A percentile compares a stretch with the other conserved stretches of the same genome.
phyloP scores from a whole-genome alignment of 2,329 filamentous ascomycete genomes.

The Sphaceloma murrayae region DNA sequence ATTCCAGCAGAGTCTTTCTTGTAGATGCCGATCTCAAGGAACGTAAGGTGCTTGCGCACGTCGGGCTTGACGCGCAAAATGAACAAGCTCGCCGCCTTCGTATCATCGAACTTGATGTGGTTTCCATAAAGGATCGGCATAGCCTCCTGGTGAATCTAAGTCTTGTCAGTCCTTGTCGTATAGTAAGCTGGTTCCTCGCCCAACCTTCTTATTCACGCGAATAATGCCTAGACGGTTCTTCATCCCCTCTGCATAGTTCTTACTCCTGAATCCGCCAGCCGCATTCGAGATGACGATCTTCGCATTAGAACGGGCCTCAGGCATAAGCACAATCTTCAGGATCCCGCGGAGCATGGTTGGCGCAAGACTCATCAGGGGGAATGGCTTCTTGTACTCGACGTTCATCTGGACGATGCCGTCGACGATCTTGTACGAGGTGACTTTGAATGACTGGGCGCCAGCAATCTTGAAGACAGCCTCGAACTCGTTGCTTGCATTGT shows the following conservation, averaged over 20 bases:
- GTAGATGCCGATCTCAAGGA: slow-evolving; percentile 26
- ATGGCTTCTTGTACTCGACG: slow-evolving; percentile 28
- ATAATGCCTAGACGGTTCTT: slow-evolving; percentile 29
- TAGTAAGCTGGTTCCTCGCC: background rate
- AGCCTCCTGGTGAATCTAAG: slow-evolving; percentile 26
- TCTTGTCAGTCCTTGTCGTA: background rate
- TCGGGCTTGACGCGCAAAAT: slow-evolving; percentile 23
- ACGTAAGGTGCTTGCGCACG: slow-evolving; percentile 21
- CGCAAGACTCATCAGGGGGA: slow-evolving; percentile 28
- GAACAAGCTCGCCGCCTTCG: slow-evolving; percentile 27
- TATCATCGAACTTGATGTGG: slow-evolving; percentile 28
- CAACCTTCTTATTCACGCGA: slow-evolving; percentile 27
- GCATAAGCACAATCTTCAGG: slow-evolving; percentile 26
- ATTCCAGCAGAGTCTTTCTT: slow-evolving; percentile 25
- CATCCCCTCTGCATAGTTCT: slow-evolving; percentile 25
- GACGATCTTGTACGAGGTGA: slow-evolving; percentile 26
- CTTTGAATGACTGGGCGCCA: slow-evolving; percentile 26
- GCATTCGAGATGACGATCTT: slow-evolving; percentile 28
- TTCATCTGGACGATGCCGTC: slow-evolving; percentile 30
- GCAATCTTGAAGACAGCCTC: slow-evolving; percentile 27
- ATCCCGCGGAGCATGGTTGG: slow-evolving; percentile 25
- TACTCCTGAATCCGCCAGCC: slow-evolving; percentile 25
- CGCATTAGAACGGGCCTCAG: slow-evolving; percentile 21
- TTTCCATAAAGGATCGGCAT: slow-evolving; percentile 27
- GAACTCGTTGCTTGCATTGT: slow-evolving; percentile 21